phyloP scores from a whole-genome alignment of 2,329 filamentous ascomycete species.

The Escovopsis sp. region DNA sequence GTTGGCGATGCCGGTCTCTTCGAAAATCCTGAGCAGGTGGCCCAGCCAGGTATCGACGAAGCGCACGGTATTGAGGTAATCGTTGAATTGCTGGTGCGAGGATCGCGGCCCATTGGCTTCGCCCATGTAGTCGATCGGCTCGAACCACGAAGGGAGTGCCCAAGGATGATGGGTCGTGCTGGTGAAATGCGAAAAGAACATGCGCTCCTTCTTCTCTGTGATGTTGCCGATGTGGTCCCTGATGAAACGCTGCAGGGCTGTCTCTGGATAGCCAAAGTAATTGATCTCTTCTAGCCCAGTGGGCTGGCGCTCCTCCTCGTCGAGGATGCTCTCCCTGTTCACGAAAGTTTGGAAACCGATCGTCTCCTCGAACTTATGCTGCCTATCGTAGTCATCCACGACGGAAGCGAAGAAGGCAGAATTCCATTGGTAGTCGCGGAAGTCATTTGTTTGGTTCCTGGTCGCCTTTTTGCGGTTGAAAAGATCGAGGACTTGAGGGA shows the following conservation, averaged over 20 bases:
- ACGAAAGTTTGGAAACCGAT: conserved; percentile 17
- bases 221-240: conserved; percentile 15
- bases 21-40: conserved; percentile 15
- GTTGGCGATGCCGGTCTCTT: conserved; percentile 17
- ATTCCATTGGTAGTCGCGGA: conserved; percentile 15
- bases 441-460: conserved; percentile 7
- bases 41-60: conserved; percentile 18
- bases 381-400: conserved; percentile 19
- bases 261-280: conserved; percentile 20
- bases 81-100: conserved; percentile 11
- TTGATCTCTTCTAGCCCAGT: conserved; percentile 17
- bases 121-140: neutral
- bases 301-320: conserved; percentile 13
- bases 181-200: conserved; percentile 21
- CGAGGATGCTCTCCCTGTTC: conserved; percentile 15
- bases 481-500: conserved; percentile 22
- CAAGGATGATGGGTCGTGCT: conserved; percentile 22
- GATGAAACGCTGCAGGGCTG: conserved; percentile 17
- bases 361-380: conserved; percentile 14
- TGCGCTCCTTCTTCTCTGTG: conserved; percentile 14
- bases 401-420: conserved; percentile 19
- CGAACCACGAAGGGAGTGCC: conserved; percentile 7
- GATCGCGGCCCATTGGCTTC: neutral
- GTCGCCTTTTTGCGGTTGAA: conserved; percentile 13
- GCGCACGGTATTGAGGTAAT: conserved; percentile 18